Base-by-base conservation (phyloP, 2,329 filamentous ascomycete species). In the Colletotrichum lentis region DNA sequence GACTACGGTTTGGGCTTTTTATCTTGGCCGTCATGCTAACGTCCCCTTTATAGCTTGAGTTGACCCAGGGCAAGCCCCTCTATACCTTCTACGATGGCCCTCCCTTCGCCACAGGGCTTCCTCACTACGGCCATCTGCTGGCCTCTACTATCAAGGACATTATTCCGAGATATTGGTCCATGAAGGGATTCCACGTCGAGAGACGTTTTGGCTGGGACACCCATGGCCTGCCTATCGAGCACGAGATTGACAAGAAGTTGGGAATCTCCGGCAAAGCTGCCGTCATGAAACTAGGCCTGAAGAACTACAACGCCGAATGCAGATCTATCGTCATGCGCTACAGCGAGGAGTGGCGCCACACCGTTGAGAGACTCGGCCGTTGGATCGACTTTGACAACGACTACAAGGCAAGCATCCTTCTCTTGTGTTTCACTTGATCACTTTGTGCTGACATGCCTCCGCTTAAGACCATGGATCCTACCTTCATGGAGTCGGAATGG, bases 331-430 rank as follows among this genome's bases (percentile, higher is more conserved):
- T 97, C 73, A 97, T 97, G 93, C 88, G 92, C 74, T 97, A 91
- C 77, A 89, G 93, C 12, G 80, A 85, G 18, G 95, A 97, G 78
- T 98, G 95, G 95, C 88, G 93, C 74, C 82, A 89, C 71, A 97
- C 93, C 31, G 91, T 97, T 74, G 93, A 97, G 76, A 86, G 95
- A 70, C 81, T 98, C 47, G 95, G 95, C 64, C 90, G 95, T 66
- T 98, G 95, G 95, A 96, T 97, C 74, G 95, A 97, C 80, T 97
- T 98, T 74, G 95, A 98, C 80, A 96, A 97, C 74, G 93, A 97
- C 78, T 97, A 97, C 84, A 97, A 97, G 88, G 89, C 89, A 75
- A 71, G 77, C 57, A 12, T 10, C 10, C 2, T 27, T 2, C 67
- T 58, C 41, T 7, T 8, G 6, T 7, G 11, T 39, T 3, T 22